These are phyloP conservation scores for Calonectria pseudoturangicola DNA, from an alignment of 2,329 filamentous ascomycete species.

Conservation along the genomic window DNA sequence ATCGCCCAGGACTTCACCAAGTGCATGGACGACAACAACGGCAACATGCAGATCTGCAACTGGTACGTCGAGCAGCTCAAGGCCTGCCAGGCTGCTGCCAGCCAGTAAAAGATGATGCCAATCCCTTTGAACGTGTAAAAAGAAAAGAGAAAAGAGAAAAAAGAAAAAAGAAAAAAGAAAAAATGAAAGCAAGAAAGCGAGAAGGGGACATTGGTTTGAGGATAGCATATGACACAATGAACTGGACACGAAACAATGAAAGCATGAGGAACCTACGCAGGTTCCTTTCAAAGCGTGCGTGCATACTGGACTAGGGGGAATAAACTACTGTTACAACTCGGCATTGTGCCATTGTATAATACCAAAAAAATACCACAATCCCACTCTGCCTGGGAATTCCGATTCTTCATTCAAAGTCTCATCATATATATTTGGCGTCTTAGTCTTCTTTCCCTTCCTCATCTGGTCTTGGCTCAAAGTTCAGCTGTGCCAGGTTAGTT, in stretches of 20 bases:
- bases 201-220: background rate
- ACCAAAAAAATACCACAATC: constrained; percentile 53
- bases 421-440: background rate
- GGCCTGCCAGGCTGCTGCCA: constrained; percentile 87
- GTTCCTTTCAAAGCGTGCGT: constrained; percentile 50
- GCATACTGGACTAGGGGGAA: constrained; percentile 47
- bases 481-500: constrained; percentile 70
- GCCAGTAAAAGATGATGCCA: constrained; percentile 70
- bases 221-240: constrained; percentile 24
- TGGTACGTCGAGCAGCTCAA: constrained; percentile 99
- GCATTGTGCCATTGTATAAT: constrained; percentile 56
- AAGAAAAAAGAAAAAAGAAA: background rate
- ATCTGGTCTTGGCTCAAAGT: constrained; percentile 80
- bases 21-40: constrained; percentile 96
- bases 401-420: constrained; percentile 17
- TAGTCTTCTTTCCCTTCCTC: constrained; percentile 68
- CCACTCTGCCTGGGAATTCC: constrained; percentile 50
- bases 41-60: constrained; percentile 95
- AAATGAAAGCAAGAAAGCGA: no score
- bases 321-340: constrained; percentile 50
- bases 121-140: background rate
- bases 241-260: constrained; percentile 32
- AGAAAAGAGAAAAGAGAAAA: constrained; percentile 35
- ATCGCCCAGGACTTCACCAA: constrained; percentile 91
- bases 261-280: constrained; percentile 43